Percentiles rank a stretch among this genome's conserved stretches.
Evolutionary conservation across 2,329 filamentous ascomycete genomes (phyloP).

Genomic region (Aureobasidium musti): DNA sequence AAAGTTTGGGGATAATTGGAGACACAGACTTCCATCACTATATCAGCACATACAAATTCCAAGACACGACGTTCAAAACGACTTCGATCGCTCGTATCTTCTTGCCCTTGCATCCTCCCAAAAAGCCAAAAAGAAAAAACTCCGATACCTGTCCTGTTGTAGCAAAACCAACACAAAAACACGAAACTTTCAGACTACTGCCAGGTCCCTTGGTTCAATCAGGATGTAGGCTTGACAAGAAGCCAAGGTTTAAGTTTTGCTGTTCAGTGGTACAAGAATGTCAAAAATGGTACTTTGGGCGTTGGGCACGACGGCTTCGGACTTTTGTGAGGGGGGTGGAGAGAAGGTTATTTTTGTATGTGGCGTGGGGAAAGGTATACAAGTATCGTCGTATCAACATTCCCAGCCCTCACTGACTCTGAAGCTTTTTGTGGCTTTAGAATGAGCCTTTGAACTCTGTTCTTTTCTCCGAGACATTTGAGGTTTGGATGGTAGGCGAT

Average conservation of each 20-base stretch:
- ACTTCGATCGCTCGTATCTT: neutral
- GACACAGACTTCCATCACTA: neutral
- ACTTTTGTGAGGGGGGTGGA: neutral
- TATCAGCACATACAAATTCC: neutral
- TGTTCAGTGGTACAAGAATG: no score
- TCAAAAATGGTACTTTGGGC: no score
- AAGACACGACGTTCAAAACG: conserved; percentile 10
- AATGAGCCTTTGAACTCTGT: no score
- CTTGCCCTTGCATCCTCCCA: no score
- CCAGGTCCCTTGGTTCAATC: conserved; percentile 1
- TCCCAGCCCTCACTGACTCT: no score
- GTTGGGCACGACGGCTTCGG: neutral
- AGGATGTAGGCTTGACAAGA: neutral
- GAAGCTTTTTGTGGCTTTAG: no score
- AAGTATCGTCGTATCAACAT: no score
- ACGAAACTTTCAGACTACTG: neutral
- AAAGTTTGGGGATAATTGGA: no score
- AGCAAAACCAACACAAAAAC: neutral
- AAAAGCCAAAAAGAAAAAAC: neutral
- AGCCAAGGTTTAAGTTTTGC: neutral
- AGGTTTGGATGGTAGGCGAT: no score
- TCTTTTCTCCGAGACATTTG: no score
- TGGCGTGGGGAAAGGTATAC: no score
- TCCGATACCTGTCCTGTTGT: neutral
- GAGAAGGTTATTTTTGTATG: no score